Evolutionary conservation across 352 stramenopile genomes (phyloP), one percentile per base, ranked within the genome.

Genomic region (Globisporangium perplexum): DNA sequence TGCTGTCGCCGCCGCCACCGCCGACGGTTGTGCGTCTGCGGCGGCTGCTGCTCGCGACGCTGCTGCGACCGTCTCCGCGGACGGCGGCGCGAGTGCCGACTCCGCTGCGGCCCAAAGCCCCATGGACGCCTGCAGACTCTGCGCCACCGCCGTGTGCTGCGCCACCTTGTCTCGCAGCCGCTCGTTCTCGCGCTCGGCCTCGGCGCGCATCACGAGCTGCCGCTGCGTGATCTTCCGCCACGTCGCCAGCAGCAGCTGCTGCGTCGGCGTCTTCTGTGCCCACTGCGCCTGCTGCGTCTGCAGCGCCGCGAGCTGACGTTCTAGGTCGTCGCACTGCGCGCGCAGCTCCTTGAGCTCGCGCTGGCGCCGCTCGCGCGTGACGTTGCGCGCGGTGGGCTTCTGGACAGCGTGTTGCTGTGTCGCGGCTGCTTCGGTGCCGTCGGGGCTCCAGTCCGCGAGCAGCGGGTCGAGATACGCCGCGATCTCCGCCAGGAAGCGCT

Each of bases 141-240:
- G 8, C 0, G 43, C 22, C 22, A 59, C 22, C 28, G 28, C 3
- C 22, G 22, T 15, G 3, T 59, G 53, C 10, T 36, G 10, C 17
- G 30, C 30, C 22, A 30, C 11, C 30, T 36, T 44, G 22, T 35
- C 20, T 10, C 22, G 43, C 20, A 59, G 53, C 4, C 43, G 30
- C 33, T 26, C 23, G 22, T 59, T 59, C 22, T 59, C 44, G 5
- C 20, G 23, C 17, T 59, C 53, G 2, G 53, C 30, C 38, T 30
- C 18, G 2, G 22, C 35, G 8, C 53, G 53, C 7, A 44, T 33
- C 15, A 23, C 31, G 5, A 59, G 30, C 18, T 51, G 53, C 8
- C 28, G 43, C 44, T 52, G n/a, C n/a, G 43, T 42, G n/a, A 52
- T 52, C 26, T 24, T n/a, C n/a, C 30, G 33, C 53, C 53, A 52